Conservation (phyloP, 2,329 filamentous ascomycete genomes). For the Aspergillus sergii region DNA sequence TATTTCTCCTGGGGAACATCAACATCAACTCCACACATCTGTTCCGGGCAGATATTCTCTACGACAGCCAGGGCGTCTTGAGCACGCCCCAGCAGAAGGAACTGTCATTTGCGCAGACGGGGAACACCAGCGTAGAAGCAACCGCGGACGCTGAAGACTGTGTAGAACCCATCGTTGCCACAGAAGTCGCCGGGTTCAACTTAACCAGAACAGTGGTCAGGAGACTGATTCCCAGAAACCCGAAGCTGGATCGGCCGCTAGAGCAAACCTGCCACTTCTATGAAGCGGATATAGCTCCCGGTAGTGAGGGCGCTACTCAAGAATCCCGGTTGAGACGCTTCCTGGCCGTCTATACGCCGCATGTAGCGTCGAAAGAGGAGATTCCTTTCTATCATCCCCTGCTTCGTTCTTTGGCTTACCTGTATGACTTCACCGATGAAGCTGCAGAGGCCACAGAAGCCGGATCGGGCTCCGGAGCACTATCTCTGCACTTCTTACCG, state of each 20-base stretch:
- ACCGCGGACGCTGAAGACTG: conserved; percentile 6
- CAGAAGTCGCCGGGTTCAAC: conserved; percentile 31
- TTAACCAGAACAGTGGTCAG: conserved; percentile 70
- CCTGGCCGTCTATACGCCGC: conserved; percentile 77
- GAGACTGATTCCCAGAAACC: conserved; percentile 79
- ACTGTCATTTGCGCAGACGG: conserved; percentile 16
- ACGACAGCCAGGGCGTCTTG: conserved; percentile 51
- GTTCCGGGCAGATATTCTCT: conserved; percentile 63
- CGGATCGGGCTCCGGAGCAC: conserved; percentile 34
- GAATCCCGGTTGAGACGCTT: conserved; percentile 9
- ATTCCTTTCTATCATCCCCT: conserved; percentile 88
- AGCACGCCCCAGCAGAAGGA: conserved; percentile 38
- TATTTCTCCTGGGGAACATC: conserved; percentile 53
- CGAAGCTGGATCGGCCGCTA: conserved; percentile 70
- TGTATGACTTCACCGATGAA: conserved; percentile 57
- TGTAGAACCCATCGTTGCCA: conserved; percentile 23
- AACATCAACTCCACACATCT: conserved; percentile 62
- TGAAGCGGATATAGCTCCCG: conserved; percentile 5
- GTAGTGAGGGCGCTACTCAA: neutral
- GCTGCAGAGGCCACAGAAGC: conserved; percentile 28
- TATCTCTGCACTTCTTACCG: conserved; percentile 57
- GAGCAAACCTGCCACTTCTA: conserved; percentile 84
- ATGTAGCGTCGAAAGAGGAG: conserved; percentile 61
- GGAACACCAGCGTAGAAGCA: neutral
- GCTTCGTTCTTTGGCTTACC: conserved; percentile 72